Base-by-base conservation (phyloP, 163 green algal genomes). In the Scenedesmus sp. region DNA sequence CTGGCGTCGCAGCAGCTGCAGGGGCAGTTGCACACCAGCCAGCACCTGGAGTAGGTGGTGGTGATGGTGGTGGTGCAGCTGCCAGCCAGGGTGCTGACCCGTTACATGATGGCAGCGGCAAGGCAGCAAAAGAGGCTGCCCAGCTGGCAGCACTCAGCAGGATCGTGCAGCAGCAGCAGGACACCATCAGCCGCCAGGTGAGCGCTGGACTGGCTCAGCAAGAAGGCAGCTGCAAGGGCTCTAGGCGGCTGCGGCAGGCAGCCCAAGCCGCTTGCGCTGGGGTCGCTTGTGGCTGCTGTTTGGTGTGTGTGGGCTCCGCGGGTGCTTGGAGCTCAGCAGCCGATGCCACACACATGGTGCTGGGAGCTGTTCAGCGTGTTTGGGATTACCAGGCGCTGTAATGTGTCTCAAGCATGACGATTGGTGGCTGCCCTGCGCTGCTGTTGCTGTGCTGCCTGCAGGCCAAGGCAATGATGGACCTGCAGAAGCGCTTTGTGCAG, bases 161-260 rank as follows among this genome's bases (percentile, higher is more conserved):
- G 6, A 22, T 90, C 13, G 33, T 90, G 18, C 85, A 90, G 70
- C 72, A 90, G 51, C 85, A 90, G 72, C 85, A 90, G 72, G 85
- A 90, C 46, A 90, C 85, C 33, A 90, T 90, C 42, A 90, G 37
- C 15, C 70, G 72, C 44, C 85, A 90, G 85, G 85, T 90, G 13
- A 35, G 30, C 5, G 4, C 9, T 15, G 5, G 12, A 30, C 30
- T 76, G 30, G 65, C 30, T 72, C 59, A 72, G 22, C 59, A 35
- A 35, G 22, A 4, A 7, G 22, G 9, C 59, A 72, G 22, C 22
- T 72, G 59, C 59, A 72, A 72, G 22, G 20, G 22, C 59, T 33
- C 1, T 33, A 7, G 3, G 3, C 33, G 22, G 59, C 59, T 35
- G 22, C 20, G 4, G 9, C 18, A 33, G 10, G 20, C 59, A 72